A percentile compares a stretch with the other conserved stretches of the same genome.
phyloP scores from a whole-genome alignment of 2,329 filamentous ascomycete species.

The Pseudogymnoascus sp. region DNA sequence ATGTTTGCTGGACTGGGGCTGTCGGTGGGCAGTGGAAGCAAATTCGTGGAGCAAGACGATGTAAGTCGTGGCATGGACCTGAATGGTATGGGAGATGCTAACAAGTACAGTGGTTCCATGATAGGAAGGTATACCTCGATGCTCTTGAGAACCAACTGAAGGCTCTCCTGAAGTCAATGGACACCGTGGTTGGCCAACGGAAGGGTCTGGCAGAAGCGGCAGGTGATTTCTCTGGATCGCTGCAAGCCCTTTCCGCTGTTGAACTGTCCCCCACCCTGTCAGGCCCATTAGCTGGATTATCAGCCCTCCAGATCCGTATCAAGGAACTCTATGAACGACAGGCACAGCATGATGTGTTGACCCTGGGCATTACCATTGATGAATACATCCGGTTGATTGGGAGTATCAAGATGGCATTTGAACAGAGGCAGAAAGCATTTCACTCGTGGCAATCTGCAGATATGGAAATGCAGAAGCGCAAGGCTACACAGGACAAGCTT shows the following conservation, averaged over 20 bases:
- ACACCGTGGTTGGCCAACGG: conserved; percentile 82
- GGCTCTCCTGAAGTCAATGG: conserved; percentile 84
- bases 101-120: conserved; percentile 78
- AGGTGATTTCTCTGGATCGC: conserved; percentile 82
- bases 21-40: conserved; percentile 65
- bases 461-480: conserved; percentile 82
- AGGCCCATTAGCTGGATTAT: conserved; percentile 80
- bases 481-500: conserved; percentile 85
- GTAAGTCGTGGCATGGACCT: conserved; percentile 38
- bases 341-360: conserved; percentile 92
- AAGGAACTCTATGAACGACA: conserved; percentile 93
- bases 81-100: conserved; percentile 15
- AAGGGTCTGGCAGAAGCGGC: conserved; percentile 92
- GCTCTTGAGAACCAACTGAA: conserved; percentile 88
- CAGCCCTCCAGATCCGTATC: conserved; percentile 88
- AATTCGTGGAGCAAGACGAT: conserved; percentile 97
- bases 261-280: conserved; percentile 86
- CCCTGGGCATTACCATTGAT: conserved; percentile 93
- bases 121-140: conserved; percentile 89
- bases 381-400: conserved; percentile 96
- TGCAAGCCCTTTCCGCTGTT: conserved; percentile 87
- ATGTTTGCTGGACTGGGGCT: conserved; percentile 81
- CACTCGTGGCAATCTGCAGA: conserved; percentile 91
- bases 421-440: conserved; percentile 89
- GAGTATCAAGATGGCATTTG: conserved; percentile 87